Conservation (phyloP, 75 land plant genomes). For the Cryptomeria japonica region DNA sequence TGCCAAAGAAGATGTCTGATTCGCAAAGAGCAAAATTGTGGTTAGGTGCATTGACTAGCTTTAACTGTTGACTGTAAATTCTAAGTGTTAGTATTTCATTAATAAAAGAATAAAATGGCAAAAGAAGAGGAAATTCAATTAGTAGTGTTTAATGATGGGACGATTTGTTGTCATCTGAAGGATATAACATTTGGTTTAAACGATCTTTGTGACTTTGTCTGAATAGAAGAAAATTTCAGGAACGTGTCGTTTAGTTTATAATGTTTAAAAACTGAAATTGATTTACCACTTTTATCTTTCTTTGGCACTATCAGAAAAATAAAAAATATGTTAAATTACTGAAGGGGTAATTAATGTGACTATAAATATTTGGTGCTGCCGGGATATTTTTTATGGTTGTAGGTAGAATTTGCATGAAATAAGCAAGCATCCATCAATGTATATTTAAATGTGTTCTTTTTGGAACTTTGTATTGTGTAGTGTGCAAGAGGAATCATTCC, state of each 20-base stretch:
- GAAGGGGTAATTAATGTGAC: neutral
- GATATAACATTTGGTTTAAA: neutral
- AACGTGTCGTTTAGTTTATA: neutral
- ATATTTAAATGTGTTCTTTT: neutral
- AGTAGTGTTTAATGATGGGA: neutral
- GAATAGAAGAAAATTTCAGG: neutral
- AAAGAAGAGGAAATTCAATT: neutral
- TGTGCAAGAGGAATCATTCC: slow-evolving; percentile 10
- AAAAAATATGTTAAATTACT: neutral
- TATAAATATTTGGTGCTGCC: neutral
- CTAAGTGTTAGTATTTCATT: neutral
- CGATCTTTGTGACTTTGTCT: neutral
- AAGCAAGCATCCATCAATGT: neutral
- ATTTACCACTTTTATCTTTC: neutral
- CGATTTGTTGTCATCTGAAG: neutral
- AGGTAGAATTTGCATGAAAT: neutral
- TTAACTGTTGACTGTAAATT: neutral
- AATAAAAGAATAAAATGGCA: neutral
- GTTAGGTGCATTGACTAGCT: neutral
- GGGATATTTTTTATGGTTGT: neutral
- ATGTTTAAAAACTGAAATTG: neutral
- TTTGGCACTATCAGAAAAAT: neutral
- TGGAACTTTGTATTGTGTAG: neutral
- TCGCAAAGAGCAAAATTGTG: neutral
- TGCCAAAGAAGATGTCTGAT: neutral